A percentile compares a stretch with the other conserved stretches of the same genome.
These are phyloP conservation scores for Xenoacremonium recifei DNA, from an alignment of 2,329 filamentous ascomycete genomes.

Conservation along the genomic window DNA sequence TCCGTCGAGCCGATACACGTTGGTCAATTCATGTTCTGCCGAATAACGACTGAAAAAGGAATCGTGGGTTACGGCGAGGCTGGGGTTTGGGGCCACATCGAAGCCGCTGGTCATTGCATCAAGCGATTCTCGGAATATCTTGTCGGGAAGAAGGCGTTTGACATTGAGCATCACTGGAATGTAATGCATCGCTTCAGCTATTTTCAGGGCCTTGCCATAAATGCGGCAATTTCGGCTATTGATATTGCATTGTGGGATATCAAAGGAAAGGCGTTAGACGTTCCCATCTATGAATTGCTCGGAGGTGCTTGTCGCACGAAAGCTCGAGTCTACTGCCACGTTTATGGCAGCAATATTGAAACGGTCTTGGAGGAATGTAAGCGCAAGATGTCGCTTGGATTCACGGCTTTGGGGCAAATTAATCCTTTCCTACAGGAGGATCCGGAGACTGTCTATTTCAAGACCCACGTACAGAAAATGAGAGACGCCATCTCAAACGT, in stretches of 20 bases:
- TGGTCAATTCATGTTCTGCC: conserved; percentile 5
- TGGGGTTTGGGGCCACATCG: conserved; percentile 6
- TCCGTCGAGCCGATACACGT: not conserved
- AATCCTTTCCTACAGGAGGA: conserved; percentile 5
- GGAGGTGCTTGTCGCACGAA: conserved; percentile 10
- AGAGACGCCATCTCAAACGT: conserved; percentile 2
- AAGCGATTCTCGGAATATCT: conserved; percentile 5
- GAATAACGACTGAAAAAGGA: not conserved
- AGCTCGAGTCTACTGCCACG: conserved; percentile 9
- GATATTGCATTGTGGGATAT: conserved; percentile 13
- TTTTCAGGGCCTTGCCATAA: conserved; percentile 12
- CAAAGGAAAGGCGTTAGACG: conserved; percentile 5
- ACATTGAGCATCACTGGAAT: conserved; percentile 14
- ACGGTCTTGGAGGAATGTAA: conserved; percentile 5
- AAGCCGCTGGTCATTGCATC: not conserved
- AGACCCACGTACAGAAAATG: conserved; percentile 4
- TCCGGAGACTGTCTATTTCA: conserved; percentile 3
- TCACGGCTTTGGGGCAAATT: conserved; percentile 4
- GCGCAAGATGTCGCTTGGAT: conserved; percentile 1
- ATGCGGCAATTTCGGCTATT: conserved; percentile 11
- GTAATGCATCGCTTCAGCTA: conserved; percentile 16
- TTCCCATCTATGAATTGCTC: conserved; percentile 11
- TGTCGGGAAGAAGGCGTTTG: conserved; percentile 3
- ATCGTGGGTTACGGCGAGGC: conserved; percentile 3
- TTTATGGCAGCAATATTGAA: conserved; percentile 6